phyloP scores from a whole-genome alignment of 805 yeast genomes.

The Candida loeiensis region DNA sequence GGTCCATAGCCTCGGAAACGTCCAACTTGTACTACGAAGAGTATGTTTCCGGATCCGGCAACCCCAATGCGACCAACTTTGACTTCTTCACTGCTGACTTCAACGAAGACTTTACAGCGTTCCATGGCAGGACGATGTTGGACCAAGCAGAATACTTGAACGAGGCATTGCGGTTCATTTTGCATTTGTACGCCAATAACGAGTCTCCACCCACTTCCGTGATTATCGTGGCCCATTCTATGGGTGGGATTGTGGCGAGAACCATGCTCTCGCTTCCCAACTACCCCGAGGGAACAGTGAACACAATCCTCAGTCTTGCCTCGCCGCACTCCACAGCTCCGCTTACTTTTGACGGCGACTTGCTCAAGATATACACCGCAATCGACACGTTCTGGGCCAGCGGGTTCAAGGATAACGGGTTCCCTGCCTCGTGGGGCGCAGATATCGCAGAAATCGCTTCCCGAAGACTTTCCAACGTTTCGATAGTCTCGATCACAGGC shows the following conservation, averaged over 20 bases:
- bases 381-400: slow-evolving; percentile 79
- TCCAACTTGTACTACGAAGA: slow-evolving; percentile 50
- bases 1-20: slow-evolving; percentile 87
- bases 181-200: slow-evolving; percentile 56
- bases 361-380: slow-evolving; percentile 67
- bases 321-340: slow-evolving; percentile 94
- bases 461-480: slow-evolving; percentile 50
- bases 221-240: slow-evolving; percentile 82
- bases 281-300: slow-evolving; percentile 66
- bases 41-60: slow-evolving; percentile 11
- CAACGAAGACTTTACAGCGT: slow-evolving; percentile 93
- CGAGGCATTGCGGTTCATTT: slow-evolving; percentile 77
- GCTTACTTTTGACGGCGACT: slow-evolving; percentile 87
- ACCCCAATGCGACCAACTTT: slow-evolving; percentile 40
- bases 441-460: slow-evolving; percentile 10
- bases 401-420: slow-evolving; percentile 35
- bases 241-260: slow-evolving; percentile 96
- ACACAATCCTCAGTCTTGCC: slow-evolving; percentile 79
- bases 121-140: slow-evolving; percentile 88
- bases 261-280: slow-evolving; percentile 78
- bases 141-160: slow-evolving; percentile 93
- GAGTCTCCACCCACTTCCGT: slow-evolving; percentile 61
- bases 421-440: too few species aligned
- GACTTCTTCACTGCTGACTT: slow-evolving; percentile 93
- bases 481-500: slow-evolving; percentile 85